Conservation (phyloP, 495 filamentous ascomycete genomes). For the Penicillium atrosanguineum region DNA sequence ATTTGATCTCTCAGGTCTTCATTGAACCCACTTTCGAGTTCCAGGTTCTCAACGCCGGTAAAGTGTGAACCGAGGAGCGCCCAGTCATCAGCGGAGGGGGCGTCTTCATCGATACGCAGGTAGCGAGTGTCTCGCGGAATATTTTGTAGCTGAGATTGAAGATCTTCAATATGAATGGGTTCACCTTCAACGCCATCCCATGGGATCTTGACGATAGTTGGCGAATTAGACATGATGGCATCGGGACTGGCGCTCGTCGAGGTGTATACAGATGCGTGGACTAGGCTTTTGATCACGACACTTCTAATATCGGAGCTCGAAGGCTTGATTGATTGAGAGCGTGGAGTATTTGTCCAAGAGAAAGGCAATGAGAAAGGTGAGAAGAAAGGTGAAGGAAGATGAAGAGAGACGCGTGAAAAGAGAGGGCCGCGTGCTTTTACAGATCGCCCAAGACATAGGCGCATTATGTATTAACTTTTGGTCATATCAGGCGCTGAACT, state of each 20-base stretch:
- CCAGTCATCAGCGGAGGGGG: conserved; percentile 25
- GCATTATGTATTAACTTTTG: no score
- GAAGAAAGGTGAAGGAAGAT: no score
- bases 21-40: conserved; percentile 16
- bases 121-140: conserved; percentile 12
- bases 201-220: conserved; percentile 10
- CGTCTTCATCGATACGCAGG: conserved; percentile 18
- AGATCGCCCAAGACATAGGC: no score
- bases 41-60: conserved; percentile 9
- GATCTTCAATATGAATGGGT: conserved; percentile 2
- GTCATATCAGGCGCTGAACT: no score
- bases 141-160: conserved; percentile 17
- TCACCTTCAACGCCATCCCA: conserved; percentile 7
- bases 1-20: conserved; percentile 26
- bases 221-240: conserved; percentile 8
- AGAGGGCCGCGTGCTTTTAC: no score
- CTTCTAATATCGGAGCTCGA: background rate
- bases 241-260: background rate
- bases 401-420: no score
- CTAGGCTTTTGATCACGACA: background rate
- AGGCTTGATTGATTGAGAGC: no score
- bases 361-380: no score
- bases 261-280: background rate
- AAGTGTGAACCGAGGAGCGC: conserved; percentile 24
- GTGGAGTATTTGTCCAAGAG: no score